These are phyloP conservation scores for Rosa hybrid DNA, from an alignment of 331 rosid genomes.

Conservation along the genomic window DNA sequence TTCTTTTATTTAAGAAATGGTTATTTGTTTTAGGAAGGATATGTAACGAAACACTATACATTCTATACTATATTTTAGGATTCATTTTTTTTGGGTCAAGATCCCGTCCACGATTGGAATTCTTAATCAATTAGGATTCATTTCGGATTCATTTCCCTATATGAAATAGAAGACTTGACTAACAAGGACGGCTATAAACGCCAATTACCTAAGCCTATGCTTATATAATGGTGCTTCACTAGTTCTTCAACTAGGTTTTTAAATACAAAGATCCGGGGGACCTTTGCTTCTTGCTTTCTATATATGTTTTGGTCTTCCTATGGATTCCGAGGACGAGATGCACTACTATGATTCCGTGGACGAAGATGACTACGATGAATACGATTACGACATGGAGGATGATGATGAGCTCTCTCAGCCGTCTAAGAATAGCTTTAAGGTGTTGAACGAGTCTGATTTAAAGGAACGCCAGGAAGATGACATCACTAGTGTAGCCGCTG, in stretches of 20 bases:
- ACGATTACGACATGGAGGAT: not conserved
- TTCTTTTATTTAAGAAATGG: no score
- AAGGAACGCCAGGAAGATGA: slow-evolving; percentile 61
- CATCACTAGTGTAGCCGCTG: slow-evolving; percentile 54
- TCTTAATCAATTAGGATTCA: not conserved
- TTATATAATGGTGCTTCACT: not conserved
- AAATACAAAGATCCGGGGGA: not conserved
- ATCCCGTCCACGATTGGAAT: not conserved
- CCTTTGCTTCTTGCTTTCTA: not conserved
- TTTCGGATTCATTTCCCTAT: not conserved
- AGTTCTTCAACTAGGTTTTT: not conserved
- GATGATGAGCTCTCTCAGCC: not conserved
- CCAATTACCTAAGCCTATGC: not conserved
- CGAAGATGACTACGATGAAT: not conserved
- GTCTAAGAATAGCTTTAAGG: slow-evolving; percentile 49
- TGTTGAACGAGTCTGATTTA: slow-evolving; percentile 63
- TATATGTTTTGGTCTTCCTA: not conserved
- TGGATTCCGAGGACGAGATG: not conserved
- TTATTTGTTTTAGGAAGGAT: no score
- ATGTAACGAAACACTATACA: no score
- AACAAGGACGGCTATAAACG: not conserved
- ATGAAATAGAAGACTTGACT: not conserved
- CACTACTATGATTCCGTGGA: not conserved
- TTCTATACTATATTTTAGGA: no score
- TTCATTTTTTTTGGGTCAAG: no score